Conservation (phyloP, 2,329 filamentous ascomycete genomes). For the Cryphonectria nitschkei region DNA sequence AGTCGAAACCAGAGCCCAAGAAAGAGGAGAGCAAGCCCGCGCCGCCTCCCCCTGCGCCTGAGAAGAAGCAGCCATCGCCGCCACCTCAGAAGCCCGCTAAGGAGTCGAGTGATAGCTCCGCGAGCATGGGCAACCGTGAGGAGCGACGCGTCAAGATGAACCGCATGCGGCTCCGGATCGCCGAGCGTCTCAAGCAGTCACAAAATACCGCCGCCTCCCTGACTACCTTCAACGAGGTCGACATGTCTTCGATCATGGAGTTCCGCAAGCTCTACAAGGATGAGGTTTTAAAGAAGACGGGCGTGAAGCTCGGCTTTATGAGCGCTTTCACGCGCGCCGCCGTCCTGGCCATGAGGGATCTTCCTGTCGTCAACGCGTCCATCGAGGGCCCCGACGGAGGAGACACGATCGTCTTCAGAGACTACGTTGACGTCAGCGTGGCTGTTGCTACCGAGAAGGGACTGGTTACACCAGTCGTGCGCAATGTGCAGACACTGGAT, state of each 20-base stretch:
- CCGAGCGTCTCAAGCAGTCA: conserved; percentile 97
- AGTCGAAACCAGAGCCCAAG: conserved; percentile 37
- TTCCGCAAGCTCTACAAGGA: conserved; percentile 98
- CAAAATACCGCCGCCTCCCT: conserved; percentile 97
- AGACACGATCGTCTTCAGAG: conserved; percentile 96
- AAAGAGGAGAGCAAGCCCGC: conserved; percentile 42
- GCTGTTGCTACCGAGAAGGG: conserved; percentile 98
- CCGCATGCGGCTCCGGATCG: conserved; percentile 96
- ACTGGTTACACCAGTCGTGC: conserved; percentile 92
- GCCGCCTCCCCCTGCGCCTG: conserved; percentile 34
- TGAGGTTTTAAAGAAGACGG: conserved; percentile 91
- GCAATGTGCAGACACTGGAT: conserved; percentile 88
- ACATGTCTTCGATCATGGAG: conserved; percentile 97
- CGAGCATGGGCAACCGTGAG: conserved; percentile 72
- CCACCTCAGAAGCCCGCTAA: conserved; percentile 36
- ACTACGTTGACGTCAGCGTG: conserved; percentile 97
- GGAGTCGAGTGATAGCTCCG: conserved; percentile 43
- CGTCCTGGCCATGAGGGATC: conserved; percentile 88
- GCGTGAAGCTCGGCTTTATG: conserved; percentile 99
- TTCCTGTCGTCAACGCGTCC: conserved; percentile 94
- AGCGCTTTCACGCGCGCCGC: conserved; percentile 92
- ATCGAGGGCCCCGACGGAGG: conserved; percentile 95
- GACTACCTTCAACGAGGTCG: conserved; percentile 98
- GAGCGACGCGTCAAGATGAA: conserved; percentile 99
- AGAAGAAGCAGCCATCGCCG: conserved; percentile 38